These are phyloP conservation scores for Trametes sanguinea DNA, from an alignment of 768 basidiomycete species.

Conservation along the genomic window DNA sequence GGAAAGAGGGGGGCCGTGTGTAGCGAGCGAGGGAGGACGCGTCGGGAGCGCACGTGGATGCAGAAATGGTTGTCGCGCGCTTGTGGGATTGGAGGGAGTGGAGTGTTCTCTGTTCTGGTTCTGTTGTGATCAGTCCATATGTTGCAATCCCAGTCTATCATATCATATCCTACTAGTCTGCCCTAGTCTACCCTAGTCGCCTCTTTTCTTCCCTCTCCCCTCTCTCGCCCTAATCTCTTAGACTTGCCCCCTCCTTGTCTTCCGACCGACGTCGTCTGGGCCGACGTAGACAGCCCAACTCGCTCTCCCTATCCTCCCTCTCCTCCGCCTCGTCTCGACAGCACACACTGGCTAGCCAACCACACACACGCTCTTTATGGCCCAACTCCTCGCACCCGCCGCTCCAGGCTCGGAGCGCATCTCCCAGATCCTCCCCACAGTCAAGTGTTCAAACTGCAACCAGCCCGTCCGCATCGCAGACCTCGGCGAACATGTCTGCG, in stretches of 20 bases:
- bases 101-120: background rate
- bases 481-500: constrained; percentile 80
- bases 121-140: constrained; percentile 12
- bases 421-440: constrained; percentile 76
- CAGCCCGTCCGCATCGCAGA: constrained; percentile 68
- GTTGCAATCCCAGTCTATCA: background rate
- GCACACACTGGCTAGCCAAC: constrained; percentile 11
- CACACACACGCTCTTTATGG: constrained; percentile 31
- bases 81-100: background rate
- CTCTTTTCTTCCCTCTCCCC: constrained; percentile 4
- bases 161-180: background rate
- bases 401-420: constrained; percentile 29
- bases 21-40: background rate
- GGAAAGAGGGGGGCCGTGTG: background rate
- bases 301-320: constrained; percentile 5
- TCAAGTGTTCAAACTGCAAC: constrained; percentile 83
- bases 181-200: constrained; percentile 2
- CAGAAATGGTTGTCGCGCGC: constrained; percentile 8
- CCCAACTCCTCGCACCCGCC: constrained; percentile 29
- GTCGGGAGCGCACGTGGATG: constrained; percentile 9
- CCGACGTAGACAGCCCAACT: constrained; percentile 2
- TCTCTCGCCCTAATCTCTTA: background rate
- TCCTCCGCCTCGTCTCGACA: background rate
- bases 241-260: background rate
- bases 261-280: constrained; percentile 7